Base-by-base conservation (phyloP, 129 eudicot genomes). In the Tagetes patula region DNA sequence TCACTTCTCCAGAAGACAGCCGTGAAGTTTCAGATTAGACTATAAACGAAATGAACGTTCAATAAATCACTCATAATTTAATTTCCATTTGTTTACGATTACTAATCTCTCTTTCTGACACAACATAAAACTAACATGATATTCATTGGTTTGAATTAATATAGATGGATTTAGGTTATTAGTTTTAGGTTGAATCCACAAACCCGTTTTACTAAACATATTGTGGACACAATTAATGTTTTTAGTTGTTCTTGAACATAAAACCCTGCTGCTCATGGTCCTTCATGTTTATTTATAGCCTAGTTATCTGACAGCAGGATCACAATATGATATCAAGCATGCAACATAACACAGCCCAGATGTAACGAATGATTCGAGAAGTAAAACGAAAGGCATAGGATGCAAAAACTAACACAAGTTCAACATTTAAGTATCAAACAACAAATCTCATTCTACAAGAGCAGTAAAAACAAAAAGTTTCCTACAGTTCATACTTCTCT, bases 401-500 rank as follows among this genome's bases (percentile, higher is more conserved):
- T 62, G 77, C 62, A 70, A 50, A 70, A 48, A 49, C 82, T 50
- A 70, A 20, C 0, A 48, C 2, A 20, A 65, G 74, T 66, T 70
- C 56, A 77, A 75, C 80, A 71, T 39, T 48, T 9, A 60, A 61
- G 69, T 39, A 67, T 46, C 14, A 31, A 40, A 43, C 39, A n/a
- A 60, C 73, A 73, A 77, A 34, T 67, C 48, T 72, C 71, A 59
- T 77, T 68, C 76, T 60, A 73, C 67, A 31, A 41, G 40, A 59
- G 61, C 58, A 42, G 6, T 47, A 75, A 31, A 66, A 36, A 60
- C 50, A 73, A 77, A 77, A 50, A 27, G 69, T 40, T 66, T 63
- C 82, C 79, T 82, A 77, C 73, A 77, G 45, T 50, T 50, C 85
- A 67, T 27, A 40, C 3, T 52, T 43, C 49, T 67, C 75, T 49